These are phyloP conservation scores for Boletales sp. DNA, from an alignment of 768 basidiomycete genomes.

Conservation along the genomic window DNA sequence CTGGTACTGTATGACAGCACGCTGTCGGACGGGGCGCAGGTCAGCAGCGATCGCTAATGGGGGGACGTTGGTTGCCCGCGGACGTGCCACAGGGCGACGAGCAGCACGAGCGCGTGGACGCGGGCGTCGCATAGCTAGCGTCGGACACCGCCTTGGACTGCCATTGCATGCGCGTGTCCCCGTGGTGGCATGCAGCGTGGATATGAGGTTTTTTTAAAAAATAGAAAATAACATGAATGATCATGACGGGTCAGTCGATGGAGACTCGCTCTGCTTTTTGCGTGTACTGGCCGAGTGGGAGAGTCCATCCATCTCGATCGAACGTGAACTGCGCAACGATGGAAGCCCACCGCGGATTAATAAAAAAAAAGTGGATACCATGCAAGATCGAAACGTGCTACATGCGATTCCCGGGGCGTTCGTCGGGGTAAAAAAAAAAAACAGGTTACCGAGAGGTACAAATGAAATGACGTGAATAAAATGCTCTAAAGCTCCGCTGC, in stretches of 20 bases:
- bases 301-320: no score
- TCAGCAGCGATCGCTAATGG: no score
- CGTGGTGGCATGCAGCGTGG: background rate
- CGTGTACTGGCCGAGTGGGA: no score
- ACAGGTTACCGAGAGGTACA: constrained; percentile 3
- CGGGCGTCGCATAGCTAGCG: constrained; percentile 45
- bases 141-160: constrained; percentile 40
- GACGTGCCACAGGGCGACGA: constrained; percentile 66
- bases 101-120: constrained; percentile 60
- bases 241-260: no score
- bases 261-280: no score
- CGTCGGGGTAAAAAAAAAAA: background rate
- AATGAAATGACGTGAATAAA: background rate
- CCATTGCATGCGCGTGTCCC: background rate
- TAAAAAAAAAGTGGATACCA: background rate
- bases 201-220: no score
- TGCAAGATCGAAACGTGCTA: constrained; percentile 14
- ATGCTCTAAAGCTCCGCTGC: constrained; percentile 23
- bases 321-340: background rate
- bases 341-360: background rate
- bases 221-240: no score
- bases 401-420: constrained; percentile 9
- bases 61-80: constrained; percentile 58
- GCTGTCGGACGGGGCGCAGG: no score
- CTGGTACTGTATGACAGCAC: no score